Conservation (phyloP, 257 asterid genomes). For the Perilla frutescens region DNA sequence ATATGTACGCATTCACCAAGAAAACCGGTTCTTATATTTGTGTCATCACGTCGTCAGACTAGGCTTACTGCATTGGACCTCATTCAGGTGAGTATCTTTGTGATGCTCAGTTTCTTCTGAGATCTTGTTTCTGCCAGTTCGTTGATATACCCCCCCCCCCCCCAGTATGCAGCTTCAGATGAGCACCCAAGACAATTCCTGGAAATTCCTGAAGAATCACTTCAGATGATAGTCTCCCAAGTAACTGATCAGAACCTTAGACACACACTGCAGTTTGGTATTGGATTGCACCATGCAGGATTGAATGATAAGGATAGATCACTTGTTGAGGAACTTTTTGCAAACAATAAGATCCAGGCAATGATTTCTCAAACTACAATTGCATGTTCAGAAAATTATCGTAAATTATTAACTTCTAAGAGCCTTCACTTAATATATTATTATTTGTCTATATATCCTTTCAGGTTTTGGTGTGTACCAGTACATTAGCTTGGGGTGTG, state of each 20-base stretch:
- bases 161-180: conserved; percentile 91
- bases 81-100: conserved; percentile 73
- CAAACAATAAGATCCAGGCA: conserved; percentile 97
- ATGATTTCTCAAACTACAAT: conserved; percentile 34
- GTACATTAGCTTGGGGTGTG: conserved; percentile 99
- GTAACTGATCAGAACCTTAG: conserved; percentile 92
- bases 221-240: conserved; percentile 95
- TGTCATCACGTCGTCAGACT: conserved; percentile 99
- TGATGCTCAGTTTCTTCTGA: conserved; percentile 14
- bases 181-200: conserved; percentile 90
- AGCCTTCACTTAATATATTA: conserved; percentile 28
- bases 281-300: conserved; percentile 99
- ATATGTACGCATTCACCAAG: conserved; percentile 96
- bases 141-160: not conserved
- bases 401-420: conserved; percentile 20
- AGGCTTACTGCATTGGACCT: conserved; percentile 98
- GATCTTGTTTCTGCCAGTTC: conserved; percentile 15
- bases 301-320: conserved; percentile 95
- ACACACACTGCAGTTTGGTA: conserved; percentile 97
- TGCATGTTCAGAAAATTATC: conserved; percentile 29
- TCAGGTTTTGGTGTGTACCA: conserved; percentile 96
- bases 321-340: conserved; percentile 96
- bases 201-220: conserved; percentile 90
- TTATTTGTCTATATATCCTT: conserved; percentile 31
- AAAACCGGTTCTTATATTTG: conserved; percentile 96